Evolutionary conservation across 2,329 filamentous ascomycete genomes (phyloP), one percentile per base, ranked within the genome.

Genomic region (Colletotrichum lentis): DNA sequence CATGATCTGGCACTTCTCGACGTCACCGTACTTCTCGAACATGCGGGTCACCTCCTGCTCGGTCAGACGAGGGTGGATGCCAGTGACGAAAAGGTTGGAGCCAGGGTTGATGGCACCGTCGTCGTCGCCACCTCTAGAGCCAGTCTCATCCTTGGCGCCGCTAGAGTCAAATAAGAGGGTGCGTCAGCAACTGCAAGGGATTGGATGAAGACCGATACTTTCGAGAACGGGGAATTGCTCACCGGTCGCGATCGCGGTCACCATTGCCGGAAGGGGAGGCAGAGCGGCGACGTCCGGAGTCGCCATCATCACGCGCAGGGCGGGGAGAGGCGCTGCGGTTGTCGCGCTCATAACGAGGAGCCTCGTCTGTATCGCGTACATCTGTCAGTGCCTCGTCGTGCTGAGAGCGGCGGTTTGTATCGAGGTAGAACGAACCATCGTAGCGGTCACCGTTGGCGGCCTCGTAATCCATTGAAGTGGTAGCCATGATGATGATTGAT

Each of bases 1-100:
- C 96, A 99, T 99, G 83, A 99, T 99, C 80, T 97, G 96, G 84
- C 95, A 98, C 83, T 96, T 98, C 83, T 98, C 95, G 60, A 99
- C 96, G 78, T 97, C 94, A 74, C 96, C 96, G 76, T 98, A 98
- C 83, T 98, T 99, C 83, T 97, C 94, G 77, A 99, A 99, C 73
- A 99, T 90, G 79, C 94, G 94, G 62, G 92, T 91, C 70, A 99
- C 93, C 78, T 98, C 96, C 18, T 90, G 87, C 80, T 99, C 96
- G 55, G 88, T 90, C 73, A 99, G 88, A 75, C 92, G 92, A 66
- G 96, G 96, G 80, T 98, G 94, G 73, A 99, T 99, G 74, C 96
- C 96, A 71, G 96, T 99, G 73, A 99, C 96, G 80, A 99, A 99
- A 69, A 99, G 91, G 84, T 99, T 99, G 73, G 96, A 97, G 74